Evolutionary conservation across 2,329 filamentous ascomycete genomes (phyloP), one percentile per base, ranked within the genome.

Genomic region (Ambrosiella xylebori): DNA sequence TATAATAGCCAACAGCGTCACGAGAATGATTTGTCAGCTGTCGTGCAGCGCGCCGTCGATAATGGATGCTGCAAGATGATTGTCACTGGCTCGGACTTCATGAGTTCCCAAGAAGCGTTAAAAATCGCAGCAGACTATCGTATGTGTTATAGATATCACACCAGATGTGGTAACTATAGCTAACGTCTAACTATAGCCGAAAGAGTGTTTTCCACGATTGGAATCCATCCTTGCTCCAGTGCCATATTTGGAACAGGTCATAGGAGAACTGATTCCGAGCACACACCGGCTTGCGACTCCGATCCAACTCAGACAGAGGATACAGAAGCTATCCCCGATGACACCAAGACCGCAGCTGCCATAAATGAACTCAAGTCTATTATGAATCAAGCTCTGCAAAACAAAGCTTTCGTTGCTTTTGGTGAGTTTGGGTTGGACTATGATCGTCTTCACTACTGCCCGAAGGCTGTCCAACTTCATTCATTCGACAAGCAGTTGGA

Each of bases 401-500:
- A 70, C 4, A 68, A 79, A 5, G 68, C 79, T 0, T 76, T 86
- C 45, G 83, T 88, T 0, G 91, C 93, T 6, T 89, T 96, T 68
- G 93, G 93, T 54, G 93, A 98, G 70, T 88, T 98, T 62, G 93
- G 93, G 1, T 83, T 98, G 3, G 93, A 98, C 71, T 98, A 97
- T 67, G 93, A 98, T 71, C 82, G 93, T 1, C 73, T 98, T 40
- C 86, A 88, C 65, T 84, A 90, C 65, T 89, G 86, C 66, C 80
- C 84, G 44, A 86, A 84, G 65, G 82, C 84, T 27, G 79, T 84
- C 13, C 93, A 98, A 69, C 74, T 90, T 37, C 84, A 88, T 66
- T 89, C 88, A 61, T 98, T 98, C 68, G 81, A 83, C 47, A 78
- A 79, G 6, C 93, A 98, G 68, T 78, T 97, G 3, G 79, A 85